Evolutionary conservation across 495 filamentous ascomycete species (phyloP), one percentile per base, ranked within the genome.

Genomic region (Tirmania nivea): DNA sequence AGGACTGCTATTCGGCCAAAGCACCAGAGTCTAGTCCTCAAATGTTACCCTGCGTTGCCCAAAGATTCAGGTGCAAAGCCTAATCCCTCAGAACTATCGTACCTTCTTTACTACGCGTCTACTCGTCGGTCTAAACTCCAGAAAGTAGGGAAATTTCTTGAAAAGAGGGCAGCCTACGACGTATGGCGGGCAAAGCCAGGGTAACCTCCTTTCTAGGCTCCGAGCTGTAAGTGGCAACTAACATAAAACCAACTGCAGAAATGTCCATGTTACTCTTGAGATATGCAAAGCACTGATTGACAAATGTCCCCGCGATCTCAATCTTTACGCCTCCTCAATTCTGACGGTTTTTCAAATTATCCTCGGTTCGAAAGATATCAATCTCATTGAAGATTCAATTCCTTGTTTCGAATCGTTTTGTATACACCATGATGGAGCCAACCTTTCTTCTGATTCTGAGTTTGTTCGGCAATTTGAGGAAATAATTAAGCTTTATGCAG

Each of bases 61-160:
- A 50, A 50, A 12, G 16, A 20, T 25, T 50, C 48, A 8, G 84
- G 92, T 57, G 84, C 93, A 54, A 89, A 86, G 67, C 86, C 88
- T 9, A 95, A 95, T 64, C 80, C 84, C 48, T 90, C 83, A 67
- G 88, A 95, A 70, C 78, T 95, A 45, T 92, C 84, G 64, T 95
- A 95, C 65, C 75, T 95, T 51, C 77, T 94, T 31, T 95, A 89
- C 74, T 94, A 95, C 73, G 84, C 83, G 45, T 88, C 85, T 65
- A 90, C 87, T 58, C 83, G 88, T 52, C 77, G 84, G 55, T 87
- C 83, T 67, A 95, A 94, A 75, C 75, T 95, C 53, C 85, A 87
- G 63, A 95, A 95, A 66, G 85, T 95, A 50, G 84, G 84, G 64
- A 77, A 77, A 61, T 95, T 92, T 63, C 70, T 95, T 60, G 86